phyloP scores from a whole-genome alignment of 192 early-diverging fungal genomes.

The Backusella circina region DNA sequence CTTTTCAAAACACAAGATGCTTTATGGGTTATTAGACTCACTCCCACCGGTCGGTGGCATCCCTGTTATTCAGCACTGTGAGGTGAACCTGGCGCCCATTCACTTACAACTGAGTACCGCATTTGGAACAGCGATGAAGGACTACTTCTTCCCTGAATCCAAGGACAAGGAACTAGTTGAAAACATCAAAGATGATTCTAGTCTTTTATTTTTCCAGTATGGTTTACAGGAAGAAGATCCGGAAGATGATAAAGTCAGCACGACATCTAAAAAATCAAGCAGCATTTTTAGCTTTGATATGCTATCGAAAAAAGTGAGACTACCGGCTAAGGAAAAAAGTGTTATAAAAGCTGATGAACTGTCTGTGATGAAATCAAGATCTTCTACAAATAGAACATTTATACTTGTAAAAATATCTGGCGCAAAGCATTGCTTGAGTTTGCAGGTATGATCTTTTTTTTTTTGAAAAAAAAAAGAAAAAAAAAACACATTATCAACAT shows the following conservation, averaged over 20 bases:
- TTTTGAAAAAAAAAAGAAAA: background rate
- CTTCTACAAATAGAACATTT: constrained; percentile 84
- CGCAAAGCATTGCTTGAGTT: constrained; percentile 72
- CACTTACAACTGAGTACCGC: constrained; percentile 81
- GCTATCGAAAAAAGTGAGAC: background rate
- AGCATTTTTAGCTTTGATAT: constrained; percentile 2
- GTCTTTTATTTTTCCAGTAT: background rate
- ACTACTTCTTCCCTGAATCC: constrained; percentile 72
- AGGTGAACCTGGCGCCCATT: constrained; percentile 77
- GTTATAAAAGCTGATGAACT: constrained; percentile 43
- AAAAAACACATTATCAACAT: background rate
- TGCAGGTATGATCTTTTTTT: constrained; percentile 49
- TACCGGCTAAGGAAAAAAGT: background rate
- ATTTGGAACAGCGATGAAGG: constrained; percentile 68
- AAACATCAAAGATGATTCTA: background rate
- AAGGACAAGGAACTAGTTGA: background rate
- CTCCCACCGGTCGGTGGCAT: constrained; percentile 88
- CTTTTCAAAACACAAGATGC: constrained; percentile 71
- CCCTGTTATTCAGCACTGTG: constrained; percentile 82
- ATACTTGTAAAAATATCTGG: constrained; percentile 85
- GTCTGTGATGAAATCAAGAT: constrained; percentile 78
- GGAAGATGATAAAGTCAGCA: background rate
- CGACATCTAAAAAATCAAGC: background rate
- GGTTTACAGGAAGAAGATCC: background rate
- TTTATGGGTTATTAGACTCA: constrained; percentile 70